Percentiles rank a stretch among this genome's conserved stretches.
Evolutionary conservation across 2,329 filamentous ascomycete species (phyloP).

Genomic region (Nigrospora sphaerica): DNA sequence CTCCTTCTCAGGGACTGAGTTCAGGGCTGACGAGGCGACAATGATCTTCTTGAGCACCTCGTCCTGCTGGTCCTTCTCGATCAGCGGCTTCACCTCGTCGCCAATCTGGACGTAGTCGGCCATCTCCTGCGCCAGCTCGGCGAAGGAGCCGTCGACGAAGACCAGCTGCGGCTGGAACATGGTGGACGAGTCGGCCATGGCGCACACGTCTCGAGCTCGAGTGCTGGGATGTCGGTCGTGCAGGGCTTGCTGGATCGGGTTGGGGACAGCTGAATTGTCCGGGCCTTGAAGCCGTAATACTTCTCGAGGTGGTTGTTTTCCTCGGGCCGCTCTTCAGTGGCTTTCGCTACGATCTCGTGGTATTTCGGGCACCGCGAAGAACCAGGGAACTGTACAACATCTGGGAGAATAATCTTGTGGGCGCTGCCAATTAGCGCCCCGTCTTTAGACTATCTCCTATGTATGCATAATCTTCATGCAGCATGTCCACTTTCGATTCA

Average conservation of each 20-base stretch:
- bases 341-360: no score
- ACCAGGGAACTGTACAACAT: no score
- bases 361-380: no score
- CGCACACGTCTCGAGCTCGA: neutral
- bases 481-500: no score
- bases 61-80: constrained; percentile 71
- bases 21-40: constrained; percentile 68
- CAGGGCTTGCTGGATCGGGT: no score
- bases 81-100: constrained; percentile 67
- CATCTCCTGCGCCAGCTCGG: constrained; percentile 90
- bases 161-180: constrained; percentile 48
- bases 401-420: neutral
- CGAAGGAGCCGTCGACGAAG: constrained; percentile 86
- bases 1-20: constrained; percentile 88
- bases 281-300: no score
- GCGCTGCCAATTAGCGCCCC: neutral
- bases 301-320: no score
- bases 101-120: constrained; percentile 86
- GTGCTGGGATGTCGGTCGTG: no score
- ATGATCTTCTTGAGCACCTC: constrained; percentile 88
- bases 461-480: no score
- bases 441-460: no score
- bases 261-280: no score
- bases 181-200: constrained; percentile 20
- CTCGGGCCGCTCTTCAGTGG: no score